A percentile compares a stretch with the other conserved stretches of the same genome.
These are phyloP conservation scores for Viola odorata DNA, from an alignment of 345 rosid species.

Conservation along the genomic window DNA sequence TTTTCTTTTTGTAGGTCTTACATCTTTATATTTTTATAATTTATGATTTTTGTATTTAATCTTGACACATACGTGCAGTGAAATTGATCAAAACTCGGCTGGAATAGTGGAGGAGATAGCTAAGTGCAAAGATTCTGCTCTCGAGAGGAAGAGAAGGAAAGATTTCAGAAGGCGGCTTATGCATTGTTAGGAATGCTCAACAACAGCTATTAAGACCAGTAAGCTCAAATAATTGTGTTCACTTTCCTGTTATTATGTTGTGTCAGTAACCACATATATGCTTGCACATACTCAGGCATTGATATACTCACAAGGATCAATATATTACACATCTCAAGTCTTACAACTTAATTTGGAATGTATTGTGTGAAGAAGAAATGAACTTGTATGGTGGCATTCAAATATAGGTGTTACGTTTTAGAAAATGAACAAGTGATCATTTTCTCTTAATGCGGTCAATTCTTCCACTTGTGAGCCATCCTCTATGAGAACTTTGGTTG, in stretches of 20 bases:
- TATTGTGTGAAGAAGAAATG: not conserved
- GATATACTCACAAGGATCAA: not conserved
- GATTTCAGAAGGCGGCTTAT: conserved; percentile 80
- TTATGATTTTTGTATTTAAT: not conserved
- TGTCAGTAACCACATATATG: not conserved
- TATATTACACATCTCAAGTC: not conserved
- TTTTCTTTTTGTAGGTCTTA: not conserved
- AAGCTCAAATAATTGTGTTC: conserved; percentile 1
- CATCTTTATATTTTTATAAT: not conserved
- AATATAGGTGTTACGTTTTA: not conserved
- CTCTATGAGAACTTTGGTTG: conserved; percentile 60
- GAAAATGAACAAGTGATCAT: conserved; percentile 67
- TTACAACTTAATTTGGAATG: not conserved
- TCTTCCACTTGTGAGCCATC: conserved; percentile 84
- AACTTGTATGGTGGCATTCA: not conserved
- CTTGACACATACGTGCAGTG: conserved; percentile 40
- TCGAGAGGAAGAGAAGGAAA: conserved; percentile 70
- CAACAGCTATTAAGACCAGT: conserved; percentile 8
- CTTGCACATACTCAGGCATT: not conserved
- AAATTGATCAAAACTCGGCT: conserved; percentile 64
- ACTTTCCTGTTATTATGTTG: not conserved
- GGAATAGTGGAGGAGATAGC: conserved; percentile 68
- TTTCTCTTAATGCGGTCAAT: conserved; percentile 60
- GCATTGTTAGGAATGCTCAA: conserved; percentile 52
- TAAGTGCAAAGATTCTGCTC: conserved; percentile 58